Evolutionary conservation across 1,139 yeast species (phyloP).

Genomic region (Barnettozyma hawaiiensis): DNA sequence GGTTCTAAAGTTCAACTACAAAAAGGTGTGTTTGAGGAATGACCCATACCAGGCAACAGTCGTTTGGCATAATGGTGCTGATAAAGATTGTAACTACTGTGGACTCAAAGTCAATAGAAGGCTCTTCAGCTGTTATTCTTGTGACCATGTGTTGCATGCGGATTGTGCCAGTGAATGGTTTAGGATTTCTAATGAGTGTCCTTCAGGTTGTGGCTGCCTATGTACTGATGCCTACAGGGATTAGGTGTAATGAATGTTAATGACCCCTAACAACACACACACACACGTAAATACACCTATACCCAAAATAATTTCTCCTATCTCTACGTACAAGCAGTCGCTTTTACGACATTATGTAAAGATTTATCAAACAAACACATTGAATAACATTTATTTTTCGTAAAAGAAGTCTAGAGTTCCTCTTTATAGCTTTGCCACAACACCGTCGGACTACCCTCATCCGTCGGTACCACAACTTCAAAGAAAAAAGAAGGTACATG

Average conservation of each 20-base stretch:
- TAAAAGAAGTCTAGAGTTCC: too few relatives aligned
- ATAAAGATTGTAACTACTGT: constrained; percentile 59
- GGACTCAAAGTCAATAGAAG: constrained; percentile 53
- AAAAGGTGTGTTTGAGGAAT: constrained; percentile 19
- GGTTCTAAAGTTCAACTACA: constrained; percentile 66
- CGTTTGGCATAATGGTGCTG: constrained; percentile 16
- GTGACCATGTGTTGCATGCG: constrained; percentile 77
- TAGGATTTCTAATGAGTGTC: constrained; percentile 58
- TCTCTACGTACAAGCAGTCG: too few relatives aligned
- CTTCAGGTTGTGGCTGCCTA: constrained; percentile 86
- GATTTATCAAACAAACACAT: too few relatives aligned
- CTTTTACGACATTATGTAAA: too few relatives aligned
- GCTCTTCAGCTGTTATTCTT: constrained; percentile 61
- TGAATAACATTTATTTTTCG: too few relatives aligned
- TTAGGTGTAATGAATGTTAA: constrained; percentile 1
- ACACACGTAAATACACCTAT: too few relatives aligned
- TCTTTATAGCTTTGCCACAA: too few relatives aligned
- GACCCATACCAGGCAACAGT: constrained; percentile 23
- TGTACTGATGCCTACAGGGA: constrained; percentile 39
- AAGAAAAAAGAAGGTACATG: too few relatives aligned
- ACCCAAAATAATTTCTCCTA: too few relatives aligned
- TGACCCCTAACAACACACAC: neutral
- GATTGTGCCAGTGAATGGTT: constrained; percentile 84
- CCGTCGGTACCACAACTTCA: too few relatives aligned
- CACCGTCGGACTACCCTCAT: too few relatives aligned